Base-by-base conservation (phyloP, 2,329 filamentous ascomycete species). In the Coleophoma cylindrospora region DNA sequence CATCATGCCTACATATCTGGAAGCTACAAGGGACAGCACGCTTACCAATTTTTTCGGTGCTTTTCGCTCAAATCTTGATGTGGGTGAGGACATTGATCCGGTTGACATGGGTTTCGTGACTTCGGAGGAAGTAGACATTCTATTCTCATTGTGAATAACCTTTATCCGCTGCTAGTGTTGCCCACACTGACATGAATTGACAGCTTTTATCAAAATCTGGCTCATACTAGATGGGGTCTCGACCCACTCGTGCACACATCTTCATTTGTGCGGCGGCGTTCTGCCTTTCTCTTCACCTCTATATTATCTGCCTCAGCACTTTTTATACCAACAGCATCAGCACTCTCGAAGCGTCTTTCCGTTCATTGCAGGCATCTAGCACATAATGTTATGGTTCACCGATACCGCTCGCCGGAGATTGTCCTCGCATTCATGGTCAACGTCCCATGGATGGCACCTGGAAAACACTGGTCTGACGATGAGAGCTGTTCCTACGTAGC, bases 371-470 rank as follows among this genome's bases (percentile, higher is more conserved):
- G 80, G 54, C 72, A 72, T 21, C 74, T 89, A 3, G 84, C 82
- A 0, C 77, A 82, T 22, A 74, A 78, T 27, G 76, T 89, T 40
- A 81, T 85, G 45, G 68, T 74, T 0, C 75, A 78, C 43, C 79
- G 84, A 2, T 77, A 82, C 59, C 78, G 83, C 50, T 89, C 86
- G 0, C 83, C 87, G 6, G 86, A 89, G 62, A 87, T 89, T 50
- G 81, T 89, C 0, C 69, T 89, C 1, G 86, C 83, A 0, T 89
- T 89, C 61, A 85, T 89, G 80, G 77, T 87, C 33, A 88, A 88
- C 53, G 78, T 89, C 7, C 86, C 86, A 0, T 89, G 86, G 86
- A 87, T 89, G 77, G 80, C 80, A 32, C 82, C 83, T 1, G 82
- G 83, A 2, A 70, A 78, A 51, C 81, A 86, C 59, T 84, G 81